phyloP scores from a whole-genome alignment of 768 basidiomycete genomes.

The Lyophyllum atratum region DNA sequence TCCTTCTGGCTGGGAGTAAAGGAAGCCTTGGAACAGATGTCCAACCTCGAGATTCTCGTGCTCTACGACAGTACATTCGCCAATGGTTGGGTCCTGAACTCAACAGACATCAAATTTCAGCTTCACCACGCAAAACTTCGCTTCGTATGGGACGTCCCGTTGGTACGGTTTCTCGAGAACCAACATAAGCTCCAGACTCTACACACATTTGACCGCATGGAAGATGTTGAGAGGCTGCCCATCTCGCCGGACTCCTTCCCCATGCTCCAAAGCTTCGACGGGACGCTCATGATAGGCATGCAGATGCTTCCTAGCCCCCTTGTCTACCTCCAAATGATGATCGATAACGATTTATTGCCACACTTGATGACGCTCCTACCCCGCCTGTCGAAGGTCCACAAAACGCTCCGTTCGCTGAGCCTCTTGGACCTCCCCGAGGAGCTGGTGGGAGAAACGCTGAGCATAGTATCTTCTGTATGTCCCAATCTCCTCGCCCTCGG shows the following conservation, averaged over 20 bases:
- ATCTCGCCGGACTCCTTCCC: constrained; percentile 31
- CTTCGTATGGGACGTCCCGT: constrained; percentile 47
- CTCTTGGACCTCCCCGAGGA: constrained; percentile 32
- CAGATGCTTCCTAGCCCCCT: constrained; percentile 42
- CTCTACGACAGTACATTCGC: constrained; percentile 39
- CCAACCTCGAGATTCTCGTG: constrained; percentile 43
- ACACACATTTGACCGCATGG: constrained; percentile 29
- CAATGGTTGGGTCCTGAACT: constrained; percentile 49
- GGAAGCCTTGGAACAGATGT: constrained; percentile 42
- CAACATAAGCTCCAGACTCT: constrained; percentile 45
- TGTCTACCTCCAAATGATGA: constrained; percentile 44
- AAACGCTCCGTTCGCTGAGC: constrained; percentile 29
- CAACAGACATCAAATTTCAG: constrained; percentile 40
- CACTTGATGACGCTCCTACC: constrained; percentile 33
- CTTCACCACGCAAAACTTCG: constrained; percentile 50
- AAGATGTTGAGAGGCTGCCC: constrained; percentile 14
- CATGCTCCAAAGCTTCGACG: constrained; percentile 45
- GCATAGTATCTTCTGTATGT: constrained; percentile 20
- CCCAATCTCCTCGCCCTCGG: constrained; percentile 30
- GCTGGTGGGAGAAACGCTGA: constrained; percentile 19
- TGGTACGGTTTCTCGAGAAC: constrained; percentile 49
- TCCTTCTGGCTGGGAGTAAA: constrained; percentile 49
- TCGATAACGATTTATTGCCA: constrained; percentile 38
- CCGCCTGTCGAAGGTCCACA: constrained; percentile 24
- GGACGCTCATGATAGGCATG: constrained; percentile 40